A percentile compares a stretch with the other conserved stretches of the same genome.
Evolutionary conservation across 139 green algal species (phyloP).

Genomic region (Chlamydomonas schloesseri): DNA sequence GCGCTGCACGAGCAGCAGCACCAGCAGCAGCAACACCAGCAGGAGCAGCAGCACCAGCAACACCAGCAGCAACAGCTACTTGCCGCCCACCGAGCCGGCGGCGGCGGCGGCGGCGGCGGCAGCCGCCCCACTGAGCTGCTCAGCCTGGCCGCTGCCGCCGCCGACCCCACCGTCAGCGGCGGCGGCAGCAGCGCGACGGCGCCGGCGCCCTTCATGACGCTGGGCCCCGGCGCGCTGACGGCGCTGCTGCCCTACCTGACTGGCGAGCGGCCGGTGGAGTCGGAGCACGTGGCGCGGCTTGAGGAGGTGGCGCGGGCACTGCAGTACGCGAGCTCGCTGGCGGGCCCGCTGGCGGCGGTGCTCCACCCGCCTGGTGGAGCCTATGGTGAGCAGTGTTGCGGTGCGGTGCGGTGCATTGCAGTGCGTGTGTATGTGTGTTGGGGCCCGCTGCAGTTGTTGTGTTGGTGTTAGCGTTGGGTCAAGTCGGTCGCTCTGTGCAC

Average conservation of each 20-base stretch:
- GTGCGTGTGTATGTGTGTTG: background rate
- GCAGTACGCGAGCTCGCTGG: slow-evolving; percentile 46
- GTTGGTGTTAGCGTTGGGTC: no score
- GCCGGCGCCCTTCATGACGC: background rate
- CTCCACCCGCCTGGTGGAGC: slow-evolving; percentile 18
- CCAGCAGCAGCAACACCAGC: background rate
- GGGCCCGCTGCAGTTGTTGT: no score
- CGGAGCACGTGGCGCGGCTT: slow-evolving; percentile 39
- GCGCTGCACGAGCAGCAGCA: slow-evolving; percentile 24
- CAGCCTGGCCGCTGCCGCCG: background rate
- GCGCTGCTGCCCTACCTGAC: slow-evolving; percentile 25
- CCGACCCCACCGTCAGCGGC: background rate
- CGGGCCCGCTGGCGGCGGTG: slow-evolving; percentile 45
- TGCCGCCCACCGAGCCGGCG: background rate
- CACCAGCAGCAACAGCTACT: background rate
- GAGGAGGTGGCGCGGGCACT: slow-evolving; percentile 38
- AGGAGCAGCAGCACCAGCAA: background rate
- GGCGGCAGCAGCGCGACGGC: background rate
- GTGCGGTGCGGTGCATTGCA: no score
- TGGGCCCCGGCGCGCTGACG: background rate
- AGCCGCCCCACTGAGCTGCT: background rate
- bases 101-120: background rate
- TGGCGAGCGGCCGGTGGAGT: background rate
- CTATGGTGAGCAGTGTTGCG: background rate
- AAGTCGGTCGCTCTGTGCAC: no score